These are phyloP conservation scores for Quercus robur DNA, from an alignment of 306 rosid genomes.

Conservation along the genomic window DNA sequence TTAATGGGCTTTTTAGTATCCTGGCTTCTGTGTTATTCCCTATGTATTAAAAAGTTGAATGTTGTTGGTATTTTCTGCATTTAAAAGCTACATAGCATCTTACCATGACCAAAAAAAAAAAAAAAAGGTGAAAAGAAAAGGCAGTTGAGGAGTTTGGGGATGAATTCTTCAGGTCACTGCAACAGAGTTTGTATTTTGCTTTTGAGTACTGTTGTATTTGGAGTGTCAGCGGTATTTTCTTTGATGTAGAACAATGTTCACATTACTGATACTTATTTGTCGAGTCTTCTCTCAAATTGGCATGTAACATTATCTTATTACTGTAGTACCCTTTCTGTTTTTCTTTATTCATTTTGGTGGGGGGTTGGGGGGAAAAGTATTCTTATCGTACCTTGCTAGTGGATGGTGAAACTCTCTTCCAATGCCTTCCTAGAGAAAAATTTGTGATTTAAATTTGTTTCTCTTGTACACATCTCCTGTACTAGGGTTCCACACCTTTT, in stretches of 20 bases:
- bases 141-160: not conserved
- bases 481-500: no score
- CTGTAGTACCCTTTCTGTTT: no score
- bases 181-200: not conserved
- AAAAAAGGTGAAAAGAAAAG: not conserved
- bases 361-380: no score
- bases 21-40: not conserved
- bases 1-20: not conserved
- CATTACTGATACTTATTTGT: not conserved
- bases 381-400: no score
- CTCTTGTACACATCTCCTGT: no score
- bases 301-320: not conserved
- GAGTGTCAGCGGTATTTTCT: not conserved
- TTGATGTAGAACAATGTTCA: not conserved
- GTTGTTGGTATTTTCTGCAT: not conserved
- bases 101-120: not conserved
- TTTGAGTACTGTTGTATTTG: not conserved
- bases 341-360: no score
- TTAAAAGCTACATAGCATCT: not conserved
- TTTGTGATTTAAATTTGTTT: not conserved
- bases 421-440: not conserved
- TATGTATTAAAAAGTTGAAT: not conserved
- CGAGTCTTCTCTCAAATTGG: not conserved
- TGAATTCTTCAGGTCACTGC: not conserved
- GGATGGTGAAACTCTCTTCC: not conserved